Conservation (phyloP, 495 filamentous ascomycete species). For the Penicillium pulvis region DNA sequence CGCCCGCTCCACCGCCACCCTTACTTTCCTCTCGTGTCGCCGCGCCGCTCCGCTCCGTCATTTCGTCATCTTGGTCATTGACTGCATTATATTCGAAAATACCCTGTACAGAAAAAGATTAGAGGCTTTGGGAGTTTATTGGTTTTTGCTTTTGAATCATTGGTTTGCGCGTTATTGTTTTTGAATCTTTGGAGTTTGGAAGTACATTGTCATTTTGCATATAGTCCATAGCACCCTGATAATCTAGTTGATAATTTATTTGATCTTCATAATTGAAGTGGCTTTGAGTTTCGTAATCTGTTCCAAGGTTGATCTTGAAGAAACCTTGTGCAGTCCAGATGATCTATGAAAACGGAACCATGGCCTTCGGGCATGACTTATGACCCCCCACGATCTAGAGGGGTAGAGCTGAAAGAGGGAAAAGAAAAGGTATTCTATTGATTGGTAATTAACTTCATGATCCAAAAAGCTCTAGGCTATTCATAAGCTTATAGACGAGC, state of each 20-base stretch:
- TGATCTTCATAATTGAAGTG: neutral
- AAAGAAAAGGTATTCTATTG: neutral
- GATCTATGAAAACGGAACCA: neutral
- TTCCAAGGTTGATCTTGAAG: neutral
- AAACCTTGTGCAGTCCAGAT: neutral
- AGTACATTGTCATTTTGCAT: neutral
- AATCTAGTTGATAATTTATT: neutral
- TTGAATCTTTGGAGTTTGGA: slow-evolving; percentile 4
- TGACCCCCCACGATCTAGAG: neutral
- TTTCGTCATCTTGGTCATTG: slow-evolving; percentile 2
- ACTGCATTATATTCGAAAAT: slow-evolving; percentile 12
- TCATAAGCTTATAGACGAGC: neutral
- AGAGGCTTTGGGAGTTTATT: slow-evolving; percentile 19
- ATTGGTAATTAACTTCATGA: neutral
- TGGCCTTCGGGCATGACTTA: neutral
- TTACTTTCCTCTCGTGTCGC: neutral
- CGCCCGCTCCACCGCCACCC: neutral
- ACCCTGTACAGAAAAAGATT: slow-evolving; percentile 27
- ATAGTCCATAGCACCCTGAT: slow-evolving; percentile 4
- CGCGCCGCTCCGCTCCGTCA: slow-evolving; percentile 2
- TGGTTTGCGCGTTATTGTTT: slow-evolving; percentile 2
- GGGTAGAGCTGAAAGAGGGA: neutral
- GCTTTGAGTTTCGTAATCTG: neutral
- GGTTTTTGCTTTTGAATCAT: neutral
- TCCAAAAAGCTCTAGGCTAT: neutral